Evolutionary conservation across 2,329 filamentous ascomycete genomes (phyloP).

Genomic region (Alternaria ventricosa): DNA sequence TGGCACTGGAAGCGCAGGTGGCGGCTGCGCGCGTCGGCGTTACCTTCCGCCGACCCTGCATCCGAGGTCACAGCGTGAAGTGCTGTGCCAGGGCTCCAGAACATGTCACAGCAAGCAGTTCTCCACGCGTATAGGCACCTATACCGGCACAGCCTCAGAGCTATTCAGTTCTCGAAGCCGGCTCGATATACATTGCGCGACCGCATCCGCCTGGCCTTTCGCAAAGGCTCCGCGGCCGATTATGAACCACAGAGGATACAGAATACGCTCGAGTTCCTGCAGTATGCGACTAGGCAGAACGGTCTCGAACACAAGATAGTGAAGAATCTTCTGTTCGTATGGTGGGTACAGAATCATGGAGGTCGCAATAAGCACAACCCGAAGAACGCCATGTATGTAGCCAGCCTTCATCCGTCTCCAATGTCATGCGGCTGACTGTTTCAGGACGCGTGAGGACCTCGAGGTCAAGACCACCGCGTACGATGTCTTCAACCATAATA

Average conservation of each 20-base stretch:
- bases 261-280: constrained; percentile 74
- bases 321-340: constrained; percentile 67
- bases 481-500: constrained; percentile 70
- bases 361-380: constrained; percentile 36
- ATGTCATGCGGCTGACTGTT: background rate
- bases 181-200: constrained; percentile 68
- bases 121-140: constrained; percentile 73
- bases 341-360: constrained; percentile 53
- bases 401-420: background rate
- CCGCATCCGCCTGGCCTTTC: constrained; percentile 52
- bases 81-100: constrained; percentile 4
- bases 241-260: constrained; percentile 57
- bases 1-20: background rate
- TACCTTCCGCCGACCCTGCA: constrained; percentile 22
- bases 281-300: constrained; percentile 66
- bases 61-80: constrained; percentile 6
- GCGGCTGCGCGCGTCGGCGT: constrained; percentile 10
- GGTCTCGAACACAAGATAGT: constrained; percentile 76
- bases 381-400: constrained; percentile 26
- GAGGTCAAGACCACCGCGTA: constrained; percentile 53
- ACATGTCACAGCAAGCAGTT: constrained; percentile 54
- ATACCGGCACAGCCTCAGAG: constrained; percentile 70
- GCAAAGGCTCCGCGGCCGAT: constrained; percentile 36
- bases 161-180: constrained; percentile 74
- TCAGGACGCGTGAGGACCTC: constrained; percentile 33